phyloP scores from a whole-genome alignment of 2,329 filamentous ascomycete species.

The Trichoderma breve region DNA sequence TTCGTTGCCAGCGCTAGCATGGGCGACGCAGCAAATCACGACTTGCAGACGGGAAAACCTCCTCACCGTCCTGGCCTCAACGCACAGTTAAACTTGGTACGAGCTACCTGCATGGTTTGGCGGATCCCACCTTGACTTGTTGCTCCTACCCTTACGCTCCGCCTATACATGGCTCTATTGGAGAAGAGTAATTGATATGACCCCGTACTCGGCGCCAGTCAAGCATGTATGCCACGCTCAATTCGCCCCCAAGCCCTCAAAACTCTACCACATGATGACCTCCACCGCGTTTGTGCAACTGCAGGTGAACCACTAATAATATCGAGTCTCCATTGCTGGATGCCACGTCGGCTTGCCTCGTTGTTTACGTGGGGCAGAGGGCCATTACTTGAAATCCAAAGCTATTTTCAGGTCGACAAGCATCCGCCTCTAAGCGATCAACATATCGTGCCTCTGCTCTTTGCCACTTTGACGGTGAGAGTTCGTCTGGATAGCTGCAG shows the following conservation, averaged over 20 bases:
- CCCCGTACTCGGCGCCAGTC: background rate
- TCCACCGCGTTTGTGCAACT: slow-evolving; percentile 4
- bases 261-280: background rate
- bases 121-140: background rate
- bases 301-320: background rate
- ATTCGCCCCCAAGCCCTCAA: background rate
- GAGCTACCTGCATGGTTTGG: background rate
- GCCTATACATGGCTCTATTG: background rate
- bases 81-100: background rate
- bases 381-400: background rate
- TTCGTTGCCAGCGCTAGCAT: slow-evolving; percentile 14
- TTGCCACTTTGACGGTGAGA: slow-evolving; percentile 12
- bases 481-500: background rate
- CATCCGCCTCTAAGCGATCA: background rate
- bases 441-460: background rate
- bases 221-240: background rate
- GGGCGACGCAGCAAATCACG: slow-evolving; percentile 13
- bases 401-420: slow-evolving; percentile 5
- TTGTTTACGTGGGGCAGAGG: background rate
- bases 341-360: slow-evolving; percentile 10
- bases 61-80: background rate
- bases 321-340: background rate
- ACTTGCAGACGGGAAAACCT: background rate
- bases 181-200: background rate
- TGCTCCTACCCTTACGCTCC: background rate